phyloP scores from a whole-genome alignment of 2,329 filamentous ascomycete genomes.

The Sporothrix sp. region DNA sequence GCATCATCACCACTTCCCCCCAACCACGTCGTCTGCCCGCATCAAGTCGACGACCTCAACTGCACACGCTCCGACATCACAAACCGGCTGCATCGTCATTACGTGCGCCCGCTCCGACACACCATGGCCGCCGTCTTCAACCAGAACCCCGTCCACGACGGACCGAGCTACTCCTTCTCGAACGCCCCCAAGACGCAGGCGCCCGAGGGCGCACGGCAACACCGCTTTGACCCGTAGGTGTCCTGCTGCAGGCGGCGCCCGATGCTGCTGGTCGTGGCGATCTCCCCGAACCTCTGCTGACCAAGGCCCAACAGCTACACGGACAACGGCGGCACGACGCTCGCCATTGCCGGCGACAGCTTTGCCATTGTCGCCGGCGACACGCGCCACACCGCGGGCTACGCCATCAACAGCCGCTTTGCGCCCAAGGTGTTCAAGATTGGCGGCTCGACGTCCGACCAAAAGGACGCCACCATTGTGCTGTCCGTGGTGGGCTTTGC shows the following conservation, averaged over 20 bases:
- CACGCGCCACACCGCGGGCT: slow-evolving; percentile 89
- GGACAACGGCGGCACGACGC: slow-evolving; percentile 93
- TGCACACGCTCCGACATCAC: not conserved
- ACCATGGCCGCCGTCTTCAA: slow-evolving; percentile 59
- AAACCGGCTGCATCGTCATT: too few species aligned
- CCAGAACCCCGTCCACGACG: slow-evolving; percentile 59
- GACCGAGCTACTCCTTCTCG: slow-evolving; percentile 59
- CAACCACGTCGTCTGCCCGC: not conserved
- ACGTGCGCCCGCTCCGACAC: slow-evolving; percentile 1
- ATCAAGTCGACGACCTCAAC: not conserved
- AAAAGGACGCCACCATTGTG: slow-evolving; percentile 76
- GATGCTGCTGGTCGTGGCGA: too few species aligned
- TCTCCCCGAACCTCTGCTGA: too few species aligned
- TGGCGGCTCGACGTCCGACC: slow-evolving; percentile 77
- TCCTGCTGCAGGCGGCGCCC: not conserved
- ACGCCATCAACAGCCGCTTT: slow-evolving; percentile 97
- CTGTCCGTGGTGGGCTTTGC: slow-evolving; percentile 93
- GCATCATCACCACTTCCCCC: not conserved
- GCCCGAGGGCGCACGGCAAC: slow-evolving; percentile 52
- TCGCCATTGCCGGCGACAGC: slow-evolving; percentile 87
- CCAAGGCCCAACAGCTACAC: too few species aligned
- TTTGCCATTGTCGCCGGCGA: slow-evolving; percentile 97
- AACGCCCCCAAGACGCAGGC: slow-evolving; percentile 45
- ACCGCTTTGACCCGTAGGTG: slow-evolving; percentile 85
- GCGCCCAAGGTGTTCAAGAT: slow-evolving; percentile 96